A percentile compares a stretch with the other conserved stretches of the same genome.
Evolutionary conservation across 352 stramenopile species (phyloP).

Genomic region (Pythium plurisporium): DNA sequence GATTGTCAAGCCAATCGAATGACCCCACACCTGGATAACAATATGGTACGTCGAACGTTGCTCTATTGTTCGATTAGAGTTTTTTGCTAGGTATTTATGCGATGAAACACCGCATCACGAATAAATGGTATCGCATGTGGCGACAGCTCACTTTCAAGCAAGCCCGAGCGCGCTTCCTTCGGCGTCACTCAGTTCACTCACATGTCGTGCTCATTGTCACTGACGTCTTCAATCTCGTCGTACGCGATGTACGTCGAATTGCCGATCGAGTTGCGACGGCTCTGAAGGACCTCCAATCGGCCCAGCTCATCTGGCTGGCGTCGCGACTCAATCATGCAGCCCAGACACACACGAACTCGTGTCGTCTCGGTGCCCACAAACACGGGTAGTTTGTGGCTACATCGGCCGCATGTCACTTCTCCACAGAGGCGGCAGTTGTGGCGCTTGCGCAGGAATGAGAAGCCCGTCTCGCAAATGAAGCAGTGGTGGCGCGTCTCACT

Average conservation of each 20-base stretch:
- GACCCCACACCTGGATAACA: background rate
- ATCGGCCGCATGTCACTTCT: conserved; percentile 62
- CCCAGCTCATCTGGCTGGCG: conserved; percentile 52
- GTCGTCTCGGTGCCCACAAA: conserved; percentile 54
- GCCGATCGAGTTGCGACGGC: conserved; percentile 52
- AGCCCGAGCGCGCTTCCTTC: conserved; percentile 7
- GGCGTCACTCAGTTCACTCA: background rate
- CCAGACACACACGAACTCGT: conserved; percentile 69
- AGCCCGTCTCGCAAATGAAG: conserved; percentile 58
- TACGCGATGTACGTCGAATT: conserved; percentile 69
- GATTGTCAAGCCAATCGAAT: conserved; percentile 8
- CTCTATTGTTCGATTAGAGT: conserved; percentile 11
- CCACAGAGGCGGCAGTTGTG: conserved; percentile 75
- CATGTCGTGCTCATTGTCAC: conserved; percentile 8
- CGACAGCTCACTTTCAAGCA: background rate
- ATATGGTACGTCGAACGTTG: background rate
- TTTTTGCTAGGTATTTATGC: conserved; percentile 16
- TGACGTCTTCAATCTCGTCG: conserved; percentile 36
- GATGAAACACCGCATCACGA: no score
- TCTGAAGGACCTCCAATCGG: conserved; percentile 24
- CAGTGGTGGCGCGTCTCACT: conserved; percentile 47
- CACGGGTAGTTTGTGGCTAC: conserved; percentile 66
- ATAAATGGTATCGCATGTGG: conserved; percentile 6
- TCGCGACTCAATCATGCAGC: conserved; percentile 69
- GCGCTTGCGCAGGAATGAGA: conserved; percentile 74